Evolutionary conservation across 2,329 filamentous ascomycete species (phyloP), one percentile per base, ranked within the genome.

Genomic region (Daldinia sp.): DNA sequence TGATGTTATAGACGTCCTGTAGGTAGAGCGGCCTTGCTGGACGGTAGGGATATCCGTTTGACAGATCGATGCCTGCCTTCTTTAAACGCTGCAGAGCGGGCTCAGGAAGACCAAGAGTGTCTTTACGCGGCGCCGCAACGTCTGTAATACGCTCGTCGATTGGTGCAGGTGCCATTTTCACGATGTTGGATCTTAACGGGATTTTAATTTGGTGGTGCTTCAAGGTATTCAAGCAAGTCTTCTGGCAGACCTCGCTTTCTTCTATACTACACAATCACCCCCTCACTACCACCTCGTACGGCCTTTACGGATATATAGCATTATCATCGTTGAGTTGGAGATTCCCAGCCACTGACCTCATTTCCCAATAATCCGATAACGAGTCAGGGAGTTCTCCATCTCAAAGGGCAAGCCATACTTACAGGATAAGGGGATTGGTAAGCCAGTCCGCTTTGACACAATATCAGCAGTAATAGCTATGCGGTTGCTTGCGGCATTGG

Each of bases 51-150:
- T 92, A 92, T 0, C 90, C 90, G 0, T 85, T 77, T 0, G 87
- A 89, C 1, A 92, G 79, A 71, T 93, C 88, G 54, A 92, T 83
- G 1, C 87, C 89, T 0, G 87, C 88, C 64, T 90, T 91, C 68
- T 87, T 84, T 0, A 92, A 80, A 3, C 90, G 82, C 49, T 81
- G 78, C 1, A 82, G 80, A 1, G 89, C 78, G 1, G 83, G 69
- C 8, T 80, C 80, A 2, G 90, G 90, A 5, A 92, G 78, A 0
- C 80, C 82, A 0, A 93, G 79, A 0, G 78, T 87, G 71, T 91
- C 88, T 70, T 91, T 92, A 64, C 77, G 82, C 0, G 84, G 89
- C 62, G 83, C 77, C 5, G 83, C 84, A 11, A 87, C 84, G 72
- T 92, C 90, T 35, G 83, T 82, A 63, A 92, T 91, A 32, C 80